These are phyloP conservation scores for Debaryomycetaceae sp. DNA, from an alignment of 1,139 yeast species.

Conservation along the genomic window DNA sequence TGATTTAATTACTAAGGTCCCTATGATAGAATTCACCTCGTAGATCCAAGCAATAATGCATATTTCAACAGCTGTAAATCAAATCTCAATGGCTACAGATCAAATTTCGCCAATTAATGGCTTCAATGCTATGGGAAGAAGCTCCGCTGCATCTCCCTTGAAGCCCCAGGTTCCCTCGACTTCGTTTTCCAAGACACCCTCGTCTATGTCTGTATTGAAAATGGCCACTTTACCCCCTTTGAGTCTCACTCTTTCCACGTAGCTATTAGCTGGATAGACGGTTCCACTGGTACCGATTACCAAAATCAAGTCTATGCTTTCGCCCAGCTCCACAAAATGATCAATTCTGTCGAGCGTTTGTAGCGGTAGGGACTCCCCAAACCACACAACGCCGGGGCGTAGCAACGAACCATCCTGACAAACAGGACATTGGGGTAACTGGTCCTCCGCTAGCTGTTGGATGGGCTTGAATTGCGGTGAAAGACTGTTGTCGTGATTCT, in stretches of 20 bases:
- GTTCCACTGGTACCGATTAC: conserved; percentile 85
- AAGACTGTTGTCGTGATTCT: conserved; percentile 9
- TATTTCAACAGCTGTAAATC: too few species aligned
- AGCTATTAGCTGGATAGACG: conserved; percentile 90
- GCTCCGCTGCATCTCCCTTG: conserved; percentile 74
- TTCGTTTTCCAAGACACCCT: conserved; percentile 35
- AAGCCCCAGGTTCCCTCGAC: conserved; percentile 62
- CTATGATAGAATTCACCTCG: too few species aligned
- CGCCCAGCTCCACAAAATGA: conserved; percentile 55
- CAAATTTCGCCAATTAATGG: conserved; percentile 36
- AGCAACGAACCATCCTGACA: conserved; percentile 50
- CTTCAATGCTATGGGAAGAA: conserved; percentile 63
- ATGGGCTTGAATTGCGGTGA: conserved; percentile 50
- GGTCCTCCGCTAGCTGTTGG: conserved; percentile 41
- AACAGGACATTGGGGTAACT: conserved; percentile 74
- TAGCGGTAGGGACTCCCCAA: conserved; percentile 78
- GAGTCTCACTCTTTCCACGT: conserved; percentile 68
- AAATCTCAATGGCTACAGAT: neutral
- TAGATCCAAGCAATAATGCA: too few species aligned
- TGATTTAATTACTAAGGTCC: neutral
- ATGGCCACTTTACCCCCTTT: conserved; percentile 83
- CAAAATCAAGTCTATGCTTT: conserved; percentile 63
- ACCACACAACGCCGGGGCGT: conserved; percentile 92
- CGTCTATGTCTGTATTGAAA: conserved; percentile 67
- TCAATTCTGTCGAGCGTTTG: conserved; percentile 63